A percentile compares a stretch with the other conserved stretches of the same genome.
Conservation (phyloP, 495 filamentous ascomycete genomes). For the Aspergillus sclerotioniger region DNA sequence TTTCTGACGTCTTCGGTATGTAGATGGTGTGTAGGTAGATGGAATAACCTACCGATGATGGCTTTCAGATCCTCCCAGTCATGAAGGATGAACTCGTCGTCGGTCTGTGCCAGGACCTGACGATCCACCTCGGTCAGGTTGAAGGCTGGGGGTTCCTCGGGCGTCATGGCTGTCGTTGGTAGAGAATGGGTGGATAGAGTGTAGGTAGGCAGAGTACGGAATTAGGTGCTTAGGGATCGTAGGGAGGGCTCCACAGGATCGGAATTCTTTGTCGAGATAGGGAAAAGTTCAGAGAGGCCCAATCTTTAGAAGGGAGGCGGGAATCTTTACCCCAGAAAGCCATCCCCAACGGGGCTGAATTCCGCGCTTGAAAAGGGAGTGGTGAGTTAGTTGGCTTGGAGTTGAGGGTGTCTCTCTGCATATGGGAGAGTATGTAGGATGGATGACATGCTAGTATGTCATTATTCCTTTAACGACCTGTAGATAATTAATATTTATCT, state of each 20-base stretch:
- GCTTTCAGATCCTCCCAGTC: slow-evolving; percentile 66
- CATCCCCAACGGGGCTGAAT: slow-evolving; percentile 6
- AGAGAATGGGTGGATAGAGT: background rate
- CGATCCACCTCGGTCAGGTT: slow-evolving; percentile 64
- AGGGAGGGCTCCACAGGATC: background rate
- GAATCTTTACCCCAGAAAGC: slow-evolving; percentile 17
- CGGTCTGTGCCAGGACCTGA: slow-evolving; percentile 63
- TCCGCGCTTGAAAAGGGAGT: no score
- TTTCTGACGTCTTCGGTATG: no score
- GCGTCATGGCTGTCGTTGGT: slow-evolving; percentile 1
- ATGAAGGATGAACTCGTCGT: slow-evolving; percentile 66
- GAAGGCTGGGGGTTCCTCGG: slow-evolving; percentile 46
- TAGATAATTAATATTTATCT: no score
- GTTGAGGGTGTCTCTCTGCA: background rate
- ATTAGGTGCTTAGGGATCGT: no score
- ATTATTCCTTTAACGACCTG: no score
- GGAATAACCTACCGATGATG: slow-evolving; percentile 56
- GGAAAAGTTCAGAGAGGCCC: slow-evolving; percentile 4
- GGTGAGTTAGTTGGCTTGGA: background rate
- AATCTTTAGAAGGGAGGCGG: background rate
- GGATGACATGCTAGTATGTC: no score
- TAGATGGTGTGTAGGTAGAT: no score
- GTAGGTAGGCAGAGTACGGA: background rate
- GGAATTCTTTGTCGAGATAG: slow-evolving; percentile 19
- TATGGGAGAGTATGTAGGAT: background rate